These are phyloP conservation scores for Nicotiana obtusifolia DNA, from an alignment of 257 asterid species.

Conservation along the genomic window DNA sequence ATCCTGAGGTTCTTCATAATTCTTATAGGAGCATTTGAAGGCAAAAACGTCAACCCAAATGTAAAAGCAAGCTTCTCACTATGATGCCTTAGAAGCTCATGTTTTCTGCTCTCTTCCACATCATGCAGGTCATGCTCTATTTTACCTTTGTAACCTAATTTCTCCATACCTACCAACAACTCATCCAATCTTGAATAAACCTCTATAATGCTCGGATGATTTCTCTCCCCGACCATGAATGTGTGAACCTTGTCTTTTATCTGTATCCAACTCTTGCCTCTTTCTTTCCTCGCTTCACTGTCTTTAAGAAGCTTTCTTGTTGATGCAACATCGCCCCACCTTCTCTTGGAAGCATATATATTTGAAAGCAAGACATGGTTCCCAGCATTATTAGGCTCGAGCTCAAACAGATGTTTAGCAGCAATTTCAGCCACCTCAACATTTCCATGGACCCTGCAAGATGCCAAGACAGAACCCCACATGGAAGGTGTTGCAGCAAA, in stretches of 20 bases:
- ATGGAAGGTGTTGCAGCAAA: constrained; percentile 75
- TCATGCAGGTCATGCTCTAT: constrained; percentile 73
- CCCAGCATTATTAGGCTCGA: constrained; percentile 85
- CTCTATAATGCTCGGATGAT: constrained; percentile 57
- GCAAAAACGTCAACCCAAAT: constrained; percentile 68
- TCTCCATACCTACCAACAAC: constrained; percentile 54
- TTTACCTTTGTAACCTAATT: constrained; percentile 59
- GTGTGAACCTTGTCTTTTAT: constrained; percentile 60
- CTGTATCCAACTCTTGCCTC: constrained; percentile 91
- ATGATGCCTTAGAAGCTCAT: constrained; percentile 66
- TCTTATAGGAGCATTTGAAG: constrained; percentile 56
- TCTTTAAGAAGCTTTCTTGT: constrained; percentile 64
- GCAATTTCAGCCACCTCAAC: constrained; percentile 79
- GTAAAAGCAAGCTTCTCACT: constrained; percentile 89
- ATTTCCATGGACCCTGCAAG: constrained; percentile 61
- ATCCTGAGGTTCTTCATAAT: constrained; percentile 93
- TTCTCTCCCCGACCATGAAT: constrained; percentile 76
- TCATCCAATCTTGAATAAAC: constrained; percentile 53
- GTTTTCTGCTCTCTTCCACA: constrained; percentile 59
- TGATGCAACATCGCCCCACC: constrained; percentile 75
- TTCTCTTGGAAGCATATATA: constrained; percentile 64
- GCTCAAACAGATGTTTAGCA: constrained; percentile 57
- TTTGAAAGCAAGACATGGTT: constrained; percentile 80
- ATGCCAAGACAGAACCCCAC: constrained; percentile 91
- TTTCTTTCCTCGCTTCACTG: constrained; percentile 72